Evolutionary conservation across 2,329 filamentous ascomycete genomes (phyloP).

Genomic region (Apiospora arundinis): DNA sequence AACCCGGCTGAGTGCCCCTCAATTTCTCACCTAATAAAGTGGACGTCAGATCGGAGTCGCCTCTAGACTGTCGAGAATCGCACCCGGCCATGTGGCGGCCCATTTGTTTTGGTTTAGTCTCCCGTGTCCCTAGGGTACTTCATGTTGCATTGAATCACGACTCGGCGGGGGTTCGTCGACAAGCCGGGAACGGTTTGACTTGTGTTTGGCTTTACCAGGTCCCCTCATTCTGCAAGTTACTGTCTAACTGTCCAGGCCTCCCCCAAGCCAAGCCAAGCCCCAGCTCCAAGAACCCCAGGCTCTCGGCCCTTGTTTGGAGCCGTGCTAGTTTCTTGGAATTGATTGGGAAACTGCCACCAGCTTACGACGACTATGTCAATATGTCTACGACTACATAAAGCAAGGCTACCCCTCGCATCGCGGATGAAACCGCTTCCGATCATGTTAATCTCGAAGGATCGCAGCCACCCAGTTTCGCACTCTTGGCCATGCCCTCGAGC

Average conservation of each 20-base stretch:
- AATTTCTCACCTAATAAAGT: constrained; percentile 6
- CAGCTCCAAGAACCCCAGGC: background rate
- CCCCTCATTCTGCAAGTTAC: background rate
- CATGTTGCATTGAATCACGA: background rate
- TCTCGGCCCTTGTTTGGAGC: background rate
- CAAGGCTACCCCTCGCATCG: background rate
- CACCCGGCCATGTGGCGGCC: background rate
- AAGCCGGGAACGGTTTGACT: background rate
- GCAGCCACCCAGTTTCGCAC: constrained; percentile 60
- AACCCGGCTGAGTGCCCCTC: background rate
- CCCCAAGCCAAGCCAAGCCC: background rate
- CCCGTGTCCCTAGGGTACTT: no score
- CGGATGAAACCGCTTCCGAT: constrained; percentile 20
- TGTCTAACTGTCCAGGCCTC: no score
- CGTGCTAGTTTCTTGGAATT: background rate
- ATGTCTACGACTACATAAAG: background rate
- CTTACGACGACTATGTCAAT: no score
- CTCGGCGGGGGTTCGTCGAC: background rate
- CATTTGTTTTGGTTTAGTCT: background rate
- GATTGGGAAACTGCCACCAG: background rate
- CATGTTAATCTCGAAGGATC: constrained; percentile 57
- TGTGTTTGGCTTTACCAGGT: background rate
- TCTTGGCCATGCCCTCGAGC: constrained; percentile 65
- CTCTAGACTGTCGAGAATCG: background rate
- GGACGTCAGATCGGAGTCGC: background rate